Conservation (phyloP, 2,329 filamentous ascomycete genomes). For the Trichoderma cornu-damae region DNA sequence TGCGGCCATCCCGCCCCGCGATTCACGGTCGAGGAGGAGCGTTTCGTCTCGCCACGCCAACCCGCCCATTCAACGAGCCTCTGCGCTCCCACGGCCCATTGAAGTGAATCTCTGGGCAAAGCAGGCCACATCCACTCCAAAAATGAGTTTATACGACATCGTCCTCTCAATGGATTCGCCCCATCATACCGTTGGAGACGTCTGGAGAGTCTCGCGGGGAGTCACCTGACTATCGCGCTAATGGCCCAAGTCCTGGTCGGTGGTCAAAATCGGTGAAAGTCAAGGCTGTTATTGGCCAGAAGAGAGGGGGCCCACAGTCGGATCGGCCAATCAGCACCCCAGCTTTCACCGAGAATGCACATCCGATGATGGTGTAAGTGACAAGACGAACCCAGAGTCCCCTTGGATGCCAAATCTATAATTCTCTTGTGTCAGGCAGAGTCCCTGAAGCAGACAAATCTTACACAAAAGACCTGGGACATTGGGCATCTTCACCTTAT, state of each 20-base stretch:
- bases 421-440: slow-evolving; percentile 36
- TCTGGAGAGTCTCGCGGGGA: slow-evolving; percentile 18
- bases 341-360: slow-evolving; percentile 30
- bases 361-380: slow-evolving; percentile 38
- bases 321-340: slow-evolving; percentile 30
- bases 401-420: slow-evolving; percentile 37
- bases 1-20: background rate
- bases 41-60: background rate
- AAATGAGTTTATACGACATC: slow-evolving; percentile 9
- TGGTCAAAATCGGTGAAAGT: slow-evolving; percentile 31
- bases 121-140: slow-evolving; percentile 1
- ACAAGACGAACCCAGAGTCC: slow-evolving; percentile 30
- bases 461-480: slow-evolving; percentile 37
- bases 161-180: slow-evolving; percentile 16
- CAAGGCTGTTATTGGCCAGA: slow-evolving; percentile 30
- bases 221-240: slow-evolving; percentile 24
- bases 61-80: background rate
- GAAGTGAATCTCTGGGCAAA: background rate
- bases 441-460: slow-evolving; percentile 37
- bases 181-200: slow-evolving; percentile 7
- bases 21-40: slow-evolving; percentile 3
- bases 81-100: background rate
- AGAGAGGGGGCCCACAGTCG: slow-evolving; percentile 20
- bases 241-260: slow-evolving; percentile 3
- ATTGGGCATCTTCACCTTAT: slow-evolving; percentile 39